phyloP scores from a whole-genome alignment of 805 yeast genomes.

The Candida stauntonica region DNA sequence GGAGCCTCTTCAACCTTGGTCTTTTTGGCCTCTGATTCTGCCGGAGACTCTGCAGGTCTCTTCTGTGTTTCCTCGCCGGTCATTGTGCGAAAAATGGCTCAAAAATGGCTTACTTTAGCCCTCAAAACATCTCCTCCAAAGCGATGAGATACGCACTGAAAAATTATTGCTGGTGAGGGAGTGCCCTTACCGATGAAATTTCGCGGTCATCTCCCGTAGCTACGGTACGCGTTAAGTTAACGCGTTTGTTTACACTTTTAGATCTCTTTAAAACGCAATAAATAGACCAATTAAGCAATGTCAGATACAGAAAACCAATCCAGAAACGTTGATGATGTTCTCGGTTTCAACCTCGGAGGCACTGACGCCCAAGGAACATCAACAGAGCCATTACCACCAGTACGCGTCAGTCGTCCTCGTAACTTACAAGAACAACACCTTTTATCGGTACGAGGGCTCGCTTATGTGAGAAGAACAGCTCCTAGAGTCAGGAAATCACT shows the following conservation, averaged over 20 bases:
- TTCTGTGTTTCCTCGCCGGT: slow-evolving; percentile 18
- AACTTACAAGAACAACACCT: slow-evolving; percentile 50
- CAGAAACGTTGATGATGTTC: slow-evolving; percentile 14
- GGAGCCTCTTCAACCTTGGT: slow-evolving; percentile 9
- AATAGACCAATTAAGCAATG: too few relatives aligned
- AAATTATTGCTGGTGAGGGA: not conserved
- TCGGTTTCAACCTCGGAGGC: slow-evolving; percentile 12
- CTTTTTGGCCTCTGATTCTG: slow-evolving; percentile 13
- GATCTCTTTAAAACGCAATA: too few relatives aligned
- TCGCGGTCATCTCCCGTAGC: not conserved
- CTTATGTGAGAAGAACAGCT: slow-evolving; percentile 39
- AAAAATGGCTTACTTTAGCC: too few relatives aligned
- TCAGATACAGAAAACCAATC: not conserved
- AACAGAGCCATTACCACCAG: slow-evolving; percentile 4
- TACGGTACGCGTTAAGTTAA: too few relatives aligned
- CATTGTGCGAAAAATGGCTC: too few relatives aligned
- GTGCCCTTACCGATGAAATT: slow-evolving; percentile 3
- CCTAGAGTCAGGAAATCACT: slow-evolving; percentile 21
- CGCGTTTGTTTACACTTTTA: not conserved
- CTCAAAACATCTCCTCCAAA: too few relatives aligned
- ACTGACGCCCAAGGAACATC: not conserved
- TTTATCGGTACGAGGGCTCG: slow-evolving; percentile 50
- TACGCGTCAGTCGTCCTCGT: slow-evolving; percentile 12
- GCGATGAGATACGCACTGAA: not conserved
- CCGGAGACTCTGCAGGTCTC: slow-evolving; percentile 21